Conservation (phyloP, 2,329 filamentous ascomycete genomes). For the Phialophora macrospora region DNA sequence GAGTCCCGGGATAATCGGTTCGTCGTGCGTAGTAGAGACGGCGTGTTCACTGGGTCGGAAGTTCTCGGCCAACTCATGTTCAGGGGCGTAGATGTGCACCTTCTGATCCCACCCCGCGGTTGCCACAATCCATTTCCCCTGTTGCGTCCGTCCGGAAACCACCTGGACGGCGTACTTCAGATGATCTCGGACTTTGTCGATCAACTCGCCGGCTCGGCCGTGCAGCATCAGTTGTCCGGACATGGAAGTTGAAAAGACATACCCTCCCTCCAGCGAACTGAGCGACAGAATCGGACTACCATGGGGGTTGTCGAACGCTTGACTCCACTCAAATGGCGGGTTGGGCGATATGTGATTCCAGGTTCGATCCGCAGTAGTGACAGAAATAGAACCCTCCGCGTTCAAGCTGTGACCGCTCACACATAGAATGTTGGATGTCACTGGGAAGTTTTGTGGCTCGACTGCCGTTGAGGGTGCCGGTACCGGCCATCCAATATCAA, state of each 20-base stretch:
- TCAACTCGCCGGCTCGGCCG: conserved; percentile 40
- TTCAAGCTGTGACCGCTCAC: conserved; percentile 26
- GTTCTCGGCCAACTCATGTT: conserved; percentile 27
- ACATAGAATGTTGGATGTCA: conserved; percentile 40
- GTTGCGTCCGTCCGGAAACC: conserved; percentile 34
- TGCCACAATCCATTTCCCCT: conserved; percentile 44
- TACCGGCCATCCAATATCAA: conserved; percentile 51
- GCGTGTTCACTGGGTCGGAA: conserved; percentile 20
- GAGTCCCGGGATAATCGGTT: conserved; percentile 39
- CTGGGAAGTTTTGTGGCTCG: conserved; percentile 30
- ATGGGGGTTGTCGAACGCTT: conserved; percentile 29
- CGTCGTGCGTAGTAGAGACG: not conserved
- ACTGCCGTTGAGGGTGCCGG: conserved; percentile 43
- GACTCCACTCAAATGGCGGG: conserved; percentile 20
- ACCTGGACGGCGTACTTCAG: conserved; percentile 63
- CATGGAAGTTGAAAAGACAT: conserved; percentile 62
- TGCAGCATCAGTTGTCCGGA: conserved; percentile 62
- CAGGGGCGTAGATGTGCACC: conserved; percentile 56
- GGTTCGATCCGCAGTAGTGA: conserved; percentile 34
- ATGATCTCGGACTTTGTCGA: conserved; percentile 60
- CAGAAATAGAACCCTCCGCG: conserved; percentile 21
- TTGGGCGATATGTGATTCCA: conserved; percentile 24
- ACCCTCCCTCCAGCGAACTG: conserved; percentile 48
- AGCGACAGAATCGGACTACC: conserved; percentile 59
- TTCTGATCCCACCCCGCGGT: conserved; percentile 67